Base-by-base conservation (phyloP, 495 filamentous ascomycete species). In the Neurospora cerealis region DNA sequence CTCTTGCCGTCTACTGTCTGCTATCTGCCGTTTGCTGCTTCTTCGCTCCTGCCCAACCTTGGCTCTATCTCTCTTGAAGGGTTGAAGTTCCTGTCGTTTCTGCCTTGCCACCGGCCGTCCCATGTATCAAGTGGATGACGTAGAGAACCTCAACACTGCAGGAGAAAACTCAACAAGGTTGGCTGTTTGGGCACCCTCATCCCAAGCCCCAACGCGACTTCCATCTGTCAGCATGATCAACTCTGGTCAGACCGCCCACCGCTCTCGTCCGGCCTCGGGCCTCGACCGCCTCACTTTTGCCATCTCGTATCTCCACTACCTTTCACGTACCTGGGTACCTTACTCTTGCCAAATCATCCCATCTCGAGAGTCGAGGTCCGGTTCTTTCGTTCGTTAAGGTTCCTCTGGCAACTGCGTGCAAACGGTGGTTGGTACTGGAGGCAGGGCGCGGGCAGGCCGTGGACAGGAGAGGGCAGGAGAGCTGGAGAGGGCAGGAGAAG, bases 401-500 rank as follows among this genome's bases (percentile, higher is more conserved):
- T 46, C 42, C 42, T n/a, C 42, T n/a, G 3, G 42, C 42, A n/a
- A 46, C 41, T 7, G 5, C 5, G 15, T 8, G 41, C 41, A 44
- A 44, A 44, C 41, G 41, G 41, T 5, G 15, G 15, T 19, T 42
- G 0, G 0, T 7, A 19, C 17, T 3, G 2, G 41, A 19, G 17
- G 15, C 41, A 19, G 2, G 6, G 2, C 0, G 17, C 17, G 41
- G 6, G 5, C 40, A 7, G 2, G 6, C 6, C 0, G 17, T 6
- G 41, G 6, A 1, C 40, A 7, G 4, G 39, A 38, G 39, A 15
- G 39, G 13, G 13, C 13, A 17, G 40, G 13, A 41, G 40, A 41
- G 13, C 38, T 28, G 24, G 24, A 28, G 24, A 28, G 24, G 24
- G 24, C 2, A 2, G 24, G 24, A 28, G 2, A 28, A 28, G 24